Conservation (phyloP, 1,139 yeast genomes). For the Arxiozyma slooffiae region DNA sequence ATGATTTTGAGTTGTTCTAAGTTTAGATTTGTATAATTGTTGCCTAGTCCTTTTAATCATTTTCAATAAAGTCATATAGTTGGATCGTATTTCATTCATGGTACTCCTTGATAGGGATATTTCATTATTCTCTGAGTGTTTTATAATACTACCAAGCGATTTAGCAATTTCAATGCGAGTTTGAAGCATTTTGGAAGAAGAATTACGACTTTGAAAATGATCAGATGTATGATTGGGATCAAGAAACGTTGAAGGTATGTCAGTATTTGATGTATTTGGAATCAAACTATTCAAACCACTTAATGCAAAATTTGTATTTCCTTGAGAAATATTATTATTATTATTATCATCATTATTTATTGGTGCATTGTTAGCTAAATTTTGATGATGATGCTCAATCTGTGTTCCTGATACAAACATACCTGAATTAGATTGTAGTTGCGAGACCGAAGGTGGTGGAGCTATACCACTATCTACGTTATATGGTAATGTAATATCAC, state of each 20-base stretch:
- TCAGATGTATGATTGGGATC: neutral
- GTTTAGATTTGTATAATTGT: slow-evolving; percentile 4
- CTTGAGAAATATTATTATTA: slow-evolving; percentile 1
- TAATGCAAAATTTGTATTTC: slow-evolving; percentile 14
- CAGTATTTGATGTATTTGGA: slow-evolving; percentile 4
- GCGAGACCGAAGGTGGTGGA: neutral
- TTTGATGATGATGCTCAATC: neutral
- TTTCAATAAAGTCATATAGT: slow-evolving; percentile 8
- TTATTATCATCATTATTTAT: neutral
- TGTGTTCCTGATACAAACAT: neutral
- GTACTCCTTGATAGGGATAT: slow-evolving; percentile 23
- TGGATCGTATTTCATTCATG: slow-evolving; percentile 17
- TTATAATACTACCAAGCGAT: slow-evolving; percentile 24
- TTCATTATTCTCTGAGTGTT: slow-evolving; percentile 25
- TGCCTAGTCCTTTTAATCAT: slow-evolving; percentile 11
- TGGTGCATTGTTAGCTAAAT: too few species aligned
- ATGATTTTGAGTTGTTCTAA: slow-evolving; percentile 1
- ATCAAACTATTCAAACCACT: slow-evolving; percentile 4
- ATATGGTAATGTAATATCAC: neutral
- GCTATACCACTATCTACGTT: neutral
- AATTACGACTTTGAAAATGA: neutral
- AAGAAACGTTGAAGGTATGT: neutral
- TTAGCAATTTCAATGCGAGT: slow-evolving; percentile 27
- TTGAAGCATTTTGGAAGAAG: slow-evolving; percentile 9
- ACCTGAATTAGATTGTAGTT: neutral